Evolutionary conservation across 352 stramenopile species (phyloP).

Genomic region (Blastocystis sp.): DNA sequence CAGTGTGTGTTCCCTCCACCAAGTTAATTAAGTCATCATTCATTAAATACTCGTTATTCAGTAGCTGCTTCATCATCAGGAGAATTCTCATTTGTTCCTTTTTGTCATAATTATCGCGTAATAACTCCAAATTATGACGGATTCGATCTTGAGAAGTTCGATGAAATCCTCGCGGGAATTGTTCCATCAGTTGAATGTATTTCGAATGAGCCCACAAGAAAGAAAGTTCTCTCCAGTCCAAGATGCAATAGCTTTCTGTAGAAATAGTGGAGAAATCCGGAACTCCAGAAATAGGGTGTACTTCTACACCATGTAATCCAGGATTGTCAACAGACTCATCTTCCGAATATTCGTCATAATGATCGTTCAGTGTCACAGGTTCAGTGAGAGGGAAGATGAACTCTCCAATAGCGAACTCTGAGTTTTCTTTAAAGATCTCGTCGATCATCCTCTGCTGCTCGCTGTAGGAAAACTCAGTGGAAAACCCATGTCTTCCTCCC

Average conservation of each 20-base stretch:
- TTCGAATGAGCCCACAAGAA: neutral
- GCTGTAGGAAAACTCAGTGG: slow-evolving; percentile 22
- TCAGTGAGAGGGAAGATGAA: slow-evolving; percentile 57
- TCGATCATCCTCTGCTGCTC: slow-evolving; percentile 56
- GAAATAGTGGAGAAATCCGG: neutral
- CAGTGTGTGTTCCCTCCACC: neutral
- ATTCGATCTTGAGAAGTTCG: neutral
- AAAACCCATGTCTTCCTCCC: neutral
- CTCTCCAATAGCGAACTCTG: slow-evolving; percentile 46
- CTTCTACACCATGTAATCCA: neutral
- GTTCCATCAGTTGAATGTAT: neutral
- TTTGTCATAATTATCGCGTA: neutral
- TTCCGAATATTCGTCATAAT: neutral
- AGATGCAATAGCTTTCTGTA: neutral
- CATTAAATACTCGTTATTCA: slow-evolving; percentile 69
- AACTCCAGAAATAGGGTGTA: neutral
- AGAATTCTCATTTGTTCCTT: slow-evolving; percentile 65
- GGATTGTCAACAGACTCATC: neutral
- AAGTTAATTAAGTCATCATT: slow-evolving; percentile 33
- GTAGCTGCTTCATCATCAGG: slow-evolving; percentile 71
- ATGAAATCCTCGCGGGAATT: neutral
- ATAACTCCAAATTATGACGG: neutral
- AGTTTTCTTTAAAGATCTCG: slow-evolving; percentile 25
- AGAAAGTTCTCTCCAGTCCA: slow-evolving; percentile 8
- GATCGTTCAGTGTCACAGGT: neutral